These are phyloP conservation scores for Phialophora verrucosa DNA, from an alignment of 2,329 filamentous ascomycete species.

Conservation along the genomic window DNA sequence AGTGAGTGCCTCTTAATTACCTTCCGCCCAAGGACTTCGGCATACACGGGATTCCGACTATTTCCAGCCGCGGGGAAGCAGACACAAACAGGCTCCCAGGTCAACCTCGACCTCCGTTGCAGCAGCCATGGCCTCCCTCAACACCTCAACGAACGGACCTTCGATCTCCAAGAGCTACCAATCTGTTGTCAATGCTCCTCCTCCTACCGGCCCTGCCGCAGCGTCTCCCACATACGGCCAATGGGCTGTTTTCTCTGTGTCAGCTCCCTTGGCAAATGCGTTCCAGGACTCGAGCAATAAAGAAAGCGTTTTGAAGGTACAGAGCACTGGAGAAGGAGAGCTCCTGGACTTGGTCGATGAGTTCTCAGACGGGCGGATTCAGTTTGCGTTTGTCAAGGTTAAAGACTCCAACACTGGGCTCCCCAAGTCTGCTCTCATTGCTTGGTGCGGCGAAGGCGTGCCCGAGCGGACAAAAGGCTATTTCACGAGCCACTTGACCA, in stretches of 20 bases:
- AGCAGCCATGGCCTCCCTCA: conserved; percentile 74
- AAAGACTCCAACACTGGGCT: conserved; percentile 90
- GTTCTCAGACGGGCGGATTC: conserved; percentile 93
- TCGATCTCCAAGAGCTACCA: conserved; percentile 80
- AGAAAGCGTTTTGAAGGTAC: conserved; percentile 94
- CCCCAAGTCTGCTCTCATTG: conserved; percentile 90
- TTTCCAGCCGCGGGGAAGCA: conserved; percentile 9
- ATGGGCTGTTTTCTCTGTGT: conserved; percentile 94
- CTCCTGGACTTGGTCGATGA: conserved; percentile 89
- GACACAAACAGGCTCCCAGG: conserved; percentile 13
- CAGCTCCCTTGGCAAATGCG: conserved; percentile 87
- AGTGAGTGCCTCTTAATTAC: background rate
- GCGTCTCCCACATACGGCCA: conserved; percentile 82
- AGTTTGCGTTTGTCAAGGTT: conserved; percentile 96
- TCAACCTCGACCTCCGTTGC: conserved; percentile 15
- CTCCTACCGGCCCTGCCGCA: conserved; percentile 61
- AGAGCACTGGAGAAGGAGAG: conserved; percentile 91
- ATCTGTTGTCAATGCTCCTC: conserved; percentile 66
- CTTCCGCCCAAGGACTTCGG: background rate
- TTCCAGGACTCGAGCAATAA: conserved; percentile 83
- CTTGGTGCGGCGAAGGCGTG: conserved; percentile 96
- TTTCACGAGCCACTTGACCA: conserved; percentile 90
- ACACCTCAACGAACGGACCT: conserved; percentile 77
- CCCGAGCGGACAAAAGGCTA: conserved; percentile 99
- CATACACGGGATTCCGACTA: background rate